Conservation (phyloP, 78 protist genomes). For the Cavenderia fasciculata region DNA sequence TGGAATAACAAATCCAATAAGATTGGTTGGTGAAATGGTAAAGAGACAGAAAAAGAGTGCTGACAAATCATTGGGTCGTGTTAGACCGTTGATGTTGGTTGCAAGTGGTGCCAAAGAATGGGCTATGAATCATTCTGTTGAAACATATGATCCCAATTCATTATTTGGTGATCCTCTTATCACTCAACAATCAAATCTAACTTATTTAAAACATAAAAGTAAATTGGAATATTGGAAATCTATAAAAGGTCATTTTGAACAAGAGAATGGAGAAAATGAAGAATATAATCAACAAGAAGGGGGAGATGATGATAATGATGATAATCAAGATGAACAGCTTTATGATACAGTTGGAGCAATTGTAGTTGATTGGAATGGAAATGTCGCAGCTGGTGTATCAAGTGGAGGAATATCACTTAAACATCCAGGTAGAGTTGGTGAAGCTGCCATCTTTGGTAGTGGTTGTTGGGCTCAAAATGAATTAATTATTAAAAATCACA, state of each 20-base stretch:
- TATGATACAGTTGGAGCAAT: conserved; percentile 88
- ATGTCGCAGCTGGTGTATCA: conserved; percentile 79
- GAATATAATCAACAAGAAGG: background rate
- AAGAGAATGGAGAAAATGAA: background rate
- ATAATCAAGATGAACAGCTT: conserved; percentile 12
- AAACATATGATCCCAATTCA: conserved; percentile 24
- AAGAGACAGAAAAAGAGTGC: conserved; percentile 46
- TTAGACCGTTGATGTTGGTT: conserved; percentile 74
- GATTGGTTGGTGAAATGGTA: conserved; percentile 3
- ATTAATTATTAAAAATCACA: background rate
- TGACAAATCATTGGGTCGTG: conserved; percentile 59
- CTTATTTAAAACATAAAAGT: conserved; percentile 32
- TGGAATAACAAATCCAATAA: conserved; percentile 81
- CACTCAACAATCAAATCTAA: conserved; percentile 65
- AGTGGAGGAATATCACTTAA: conserved; percentile 86
- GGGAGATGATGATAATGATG: conserved; percentile 9
- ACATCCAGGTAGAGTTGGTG: conserved; percentile 85
- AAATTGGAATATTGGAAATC: conserved; percentile 26
- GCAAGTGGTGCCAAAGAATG: conserved; percentile 76
- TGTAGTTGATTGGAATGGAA: conserved; percentile 75
- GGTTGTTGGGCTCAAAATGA: conserved; percentile 83
- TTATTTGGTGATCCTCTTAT: conserved; percentile 63
- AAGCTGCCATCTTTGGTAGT: conserved; percentile 74
- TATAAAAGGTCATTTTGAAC: background rate
- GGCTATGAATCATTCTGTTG: conserved; percentile 52